A percentile compares a stretch with the other conserved stretches of the same genome.
Evolutionary conservation across 805 yeast species (phyloP).

Genomic region (Ogataea allantospora): DNA sequence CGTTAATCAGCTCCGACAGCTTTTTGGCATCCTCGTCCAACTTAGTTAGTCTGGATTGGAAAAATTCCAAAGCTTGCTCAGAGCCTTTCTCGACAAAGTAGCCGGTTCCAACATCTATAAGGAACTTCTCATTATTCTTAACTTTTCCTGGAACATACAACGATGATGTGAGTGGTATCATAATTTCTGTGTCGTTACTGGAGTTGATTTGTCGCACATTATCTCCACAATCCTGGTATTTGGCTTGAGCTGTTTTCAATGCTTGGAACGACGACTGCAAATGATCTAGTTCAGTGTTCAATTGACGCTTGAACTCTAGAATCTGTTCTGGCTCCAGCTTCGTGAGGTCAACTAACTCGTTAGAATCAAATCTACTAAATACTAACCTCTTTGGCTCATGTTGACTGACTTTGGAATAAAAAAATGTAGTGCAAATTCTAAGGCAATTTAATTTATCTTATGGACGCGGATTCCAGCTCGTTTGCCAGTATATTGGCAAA

Average conservation of each 20-base stretch:
- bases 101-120: slow-evolving; percentile 96
- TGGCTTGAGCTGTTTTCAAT: slow-evolving; percentile 74
- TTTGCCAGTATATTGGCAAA: slow-evolving; percentile 71
- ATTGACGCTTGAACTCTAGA: slow-evolving; percentile 73
- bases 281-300: slow-evolving; percentile 84
- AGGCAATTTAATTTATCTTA: background rate
- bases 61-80: slow-evolving; percentile 66
- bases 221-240: slow-evolving; percentile 75
- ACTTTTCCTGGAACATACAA: slow-evolving; percentile 86
- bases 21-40: slow-evolving; percentile 70
- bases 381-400: slow-evolving; percentile 18
- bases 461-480: slow-evolving; percentile 46
- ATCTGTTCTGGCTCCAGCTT: slow-evolving; percentile 81
- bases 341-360: slow-evolving; percentile 51
- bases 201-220: slow-evolving; percentile 56
- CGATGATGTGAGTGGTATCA: slow-evolving; percentile 88
- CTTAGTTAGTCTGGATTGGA: slow-evolving; percentile 69
- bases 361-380: background rate
- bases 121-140: slow-evolving; percentile 59
- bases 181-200: slow-evolving; percentile 47
- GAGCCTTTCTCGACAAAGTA: slow-evolving; percentile 82
- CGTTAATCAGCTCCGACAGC: slow-evolving; percentile 69
- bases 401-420: background rate
- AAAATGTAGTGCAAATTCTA: slow-evolving; percentile 7
- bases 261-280: slow-evolving; percentile 82